These are phyloP conservation scores for Annulohypoxylon moriforme DNA, from an alignment of 495 filamentous ascomycete species.

Conservation along the genomic window DNA sequence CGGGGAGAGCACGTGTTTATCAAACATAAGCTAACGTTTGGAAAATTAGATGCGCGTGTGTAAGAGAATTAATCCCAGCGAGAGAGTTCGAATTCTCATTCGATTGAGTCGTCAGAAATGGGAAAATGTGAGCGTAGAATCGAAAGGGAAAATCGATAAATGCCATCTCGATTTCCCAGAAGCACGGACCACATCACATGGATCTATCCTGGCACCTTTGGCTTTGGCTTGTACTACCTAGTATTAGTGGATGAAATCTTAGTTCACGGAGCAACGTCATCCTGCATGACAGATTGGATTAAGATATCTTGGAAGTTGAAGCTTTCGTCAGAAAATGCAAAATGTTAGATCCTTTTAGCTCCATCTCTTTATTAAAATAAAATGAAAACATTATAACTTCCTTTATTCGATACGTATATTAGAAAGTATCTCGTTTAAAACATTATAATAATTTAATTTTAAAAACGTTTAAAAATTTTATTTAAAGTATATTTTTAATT, in stretches of 20 bases:
- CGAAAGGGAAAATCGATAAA: not conserved
- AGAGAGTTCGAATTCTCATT: not conserved
- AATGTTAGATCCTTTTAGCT: conserved; percentile 20
- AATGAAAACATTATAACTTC: conserved; percentile 1
- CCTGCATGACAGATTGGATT: conserved; percentile 16
- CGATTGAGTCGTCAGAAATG: not conserved
- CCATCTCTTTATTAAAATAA: not conserved
- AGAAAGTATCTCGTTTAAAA: no score
- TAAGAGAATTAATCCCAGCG: not conserved
- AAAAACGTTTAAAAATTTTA: no score
- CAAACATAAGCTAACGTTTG: conserved; percentile 8
- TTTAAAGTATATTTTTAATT: not conserved
- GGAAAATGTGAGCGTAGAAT: no score
- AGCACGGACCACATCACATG: not conserved
- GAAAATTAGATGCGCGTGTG: not conserved
- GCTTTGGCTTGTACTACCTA: not conserved
- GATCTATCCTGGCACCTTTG: not conserved
- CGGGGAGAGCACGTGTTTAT: not conserved
- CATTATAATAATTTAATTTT: no score
- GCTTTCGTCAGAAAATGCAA: conserved; percentile 7
- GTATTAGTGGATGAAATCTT: not conserved
- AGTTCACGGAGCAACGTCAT: conserved; percentile 27
- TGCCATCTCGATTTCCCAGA: not conserved
- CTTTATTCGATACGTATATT: not conserved
- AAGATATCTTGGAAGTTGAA: conserved; percentile 30